Evolutionary conservation across 345 rosid genomes (phyloP), one percentile per base, ranked within the genome.

Genomic region (Heritiera littoralis): DNA sequence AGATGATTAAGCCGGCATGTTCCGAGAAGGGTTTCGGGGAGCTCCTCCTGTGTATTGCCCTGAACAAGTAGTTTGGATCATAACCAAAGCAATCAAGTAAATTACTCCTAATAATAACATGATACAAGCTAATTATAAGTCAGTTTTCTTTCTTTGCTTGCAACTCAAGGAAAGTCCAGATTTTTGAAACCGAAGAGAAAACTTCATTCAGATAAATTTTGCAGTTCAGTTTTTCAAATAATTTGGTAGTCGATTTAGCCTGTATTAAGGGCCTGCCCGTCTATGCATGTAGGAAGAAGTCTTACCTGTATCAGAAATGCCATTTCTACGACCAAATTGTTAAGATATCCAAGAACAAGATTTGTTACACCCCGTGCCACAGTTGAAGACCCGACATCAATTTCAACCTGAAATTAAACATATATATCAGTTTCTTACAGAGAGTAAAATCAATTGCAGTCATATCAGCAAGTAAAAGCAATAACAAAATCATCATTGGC

Each of bases 381-480:
- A 6, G 97, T 91, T 23, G 99, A 97, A 74, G 99, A 97, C 9
- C 98, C 97, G 56, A 93, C 93, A 80, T 97, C 98, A 20, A 97
- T 46, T 46, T 82, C 92, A 76, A 91, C 81, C 99, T 97, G 89
- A 69, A 76, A 75, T 30, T 38, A 6, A 76, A 48, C 46, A 65
- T 32, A 8, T 28, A n/a, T 58, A 17, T 55, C 30, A 5, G 66
- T 61, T 61, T 61, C 40, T 28, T 4, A 14, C n/a, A 9, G 12
- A 13, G n/a, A 35, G 43, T 64, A 64, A 32, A 66, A 68, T 18
- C 38, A 69, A 10, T 11, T 23, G 38, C 55, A 20, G 46, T 20
- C 45, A 17, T 51, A 52, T 18, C 46, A 32, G 18, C 66, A 74
- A n/a, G 65, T 41, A 41, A 35, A 41, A 41, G 6, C 43, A 41